Evolutionary conservation across 2,329 filamentous ascomycete genomes (phyloP), one percentile per base, ranked within the genome.

Genomic region (Periconia digitata): DNA sequence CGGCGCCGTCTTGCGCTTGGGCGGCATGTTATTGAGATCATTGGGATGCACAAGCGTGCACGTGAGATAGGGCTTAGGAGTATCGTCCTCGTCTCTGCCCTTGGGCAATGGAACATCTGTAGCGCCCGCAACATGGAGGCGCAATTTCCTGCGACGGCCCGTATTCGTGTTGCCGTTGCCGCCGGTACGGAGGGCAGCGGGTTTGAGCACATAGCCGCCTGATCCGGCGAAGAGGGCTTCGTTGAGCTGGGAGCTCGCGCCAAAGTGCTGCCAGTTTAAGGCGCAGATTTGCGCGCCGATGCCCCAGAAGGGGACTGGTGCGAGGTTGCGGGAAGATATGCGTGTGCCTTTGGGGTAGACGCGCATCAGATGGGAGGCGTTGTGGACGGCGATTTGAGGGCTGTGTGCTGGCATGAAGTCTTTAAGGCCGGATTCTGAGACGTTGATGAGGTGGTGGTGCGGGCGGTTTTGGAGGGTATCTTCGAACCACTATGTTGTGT

Each of bases 181-280:
- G 5, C 80, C 82, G 0, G 72, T 65, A 3, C 85, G 81, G 1
- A 88, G 73, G 1, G 79, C 75, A 0, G 77, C 76, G 0, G 85
- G 85, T 64, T 88, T 88, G 18, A 87, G 72, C 1, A 87, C 79
- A 58, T 82, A 87, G 7, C 85, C 85, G 22, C 83, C 81, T 0
- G 84, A 83, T 12, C 83, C 84, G 40, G 75, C 77, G 66, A 88
- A 87, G 0, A 88, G 73, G 0, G 85, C 85, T 59, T 86, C 84
- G 62, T 87, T 87, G 55, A 87, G 74, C 66, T 87, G 85, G 72
- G 85, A 84, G 59, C 78, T 78, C 6, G 79, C 79, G 27, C 83
- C 83, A 54, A 86, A 88, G 0, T 79, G 85, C 60, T 88, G 85
- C 81, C 84, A 85, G 69, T 88, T 88, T 44, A 88, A 74, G 3